Percentiles rank a stretch among this genome's conserved stretches.
phyloP scores from a whole-genome alignment of 768 basidiomycete genomes.

The Naganishia randhawae region DNA sequence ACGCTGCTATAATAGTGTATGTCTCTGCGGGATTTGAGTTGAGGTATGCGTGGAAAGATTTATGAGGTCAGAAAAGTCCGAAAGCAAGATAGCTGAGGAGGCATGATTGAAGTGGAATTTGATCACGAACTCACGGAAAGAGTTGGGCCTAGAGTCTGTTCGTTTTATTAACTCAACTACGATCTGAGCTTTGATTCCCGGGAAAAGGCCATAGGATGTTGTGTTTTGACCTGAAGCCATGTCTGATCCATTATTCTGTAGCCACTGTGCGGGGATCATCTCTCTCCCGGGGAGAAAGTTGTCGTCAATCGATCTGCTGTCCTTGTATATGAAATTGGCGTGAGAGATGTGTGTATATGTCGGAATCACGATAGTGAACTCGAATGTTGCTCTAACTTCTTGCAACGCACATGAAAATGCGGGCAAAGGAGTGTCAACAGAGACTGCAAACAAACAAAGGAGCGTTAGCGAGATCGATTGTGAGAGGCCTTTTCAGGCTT shows the following conservation, averaged over 20 bases:
- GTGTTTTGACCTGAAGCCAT: background rate
- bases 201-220: background rate
- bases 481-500: background rate
- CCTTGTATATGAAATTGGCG: too few relatives aligned
- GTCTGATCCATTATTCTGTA: background rate
- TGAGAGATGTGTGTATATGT: too few relatives aligned
- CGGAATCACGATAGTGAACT: too few relatives aligned
- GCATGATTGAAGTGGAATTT: too few relatives aligned
- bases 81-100: background rate
- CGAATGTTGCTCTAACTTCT: too few relatives aligned
- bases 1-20: slow-evolving; percentile 47
- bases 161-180: slow-evolving; percentile 9
- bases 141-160: slow-evolving; percentile 23
- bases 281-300: too few relatives aligned
- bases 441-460: background rate
- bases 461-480: background rate
- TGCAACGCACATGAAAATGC: background rate
- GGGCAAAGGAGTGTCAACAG: background rate
- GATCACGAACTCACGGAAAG: slow-evolving; percentile 31
- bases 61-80: background rate
- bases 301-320: too few relatives aligned
- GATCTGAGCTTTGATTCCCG: background rate
- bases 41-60: too few relatives aligned
- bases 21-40: slow-evolving; percentile 34
- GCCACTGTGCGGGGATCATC: background rate